Conservation (phyloP, 306 rosid species). For the Mimosa bimucronata region DNA sequence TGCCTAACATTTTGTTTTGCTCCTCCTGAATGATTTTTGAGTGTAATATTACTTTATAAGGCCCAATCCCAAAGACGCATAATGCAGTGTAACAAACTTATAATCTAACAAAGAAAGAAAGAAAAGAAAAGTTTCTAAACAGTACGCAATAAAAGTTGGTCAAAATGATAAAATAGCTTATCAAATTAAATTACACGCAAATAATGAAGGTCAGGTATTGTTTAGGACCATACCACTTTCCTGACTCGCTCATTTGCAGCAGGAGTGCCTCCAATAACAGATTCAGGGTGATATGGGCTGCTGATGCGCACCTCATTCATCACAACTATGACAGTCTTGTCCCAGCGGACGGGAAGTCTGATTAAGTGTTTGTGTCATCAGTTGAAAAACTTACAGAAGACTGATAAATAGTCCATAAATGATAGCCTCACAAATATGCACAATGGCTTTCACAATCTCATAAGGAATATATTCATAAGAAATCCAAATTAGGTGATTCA, state of each 20-base stretch:
- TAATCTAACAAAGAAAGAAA: neutral
- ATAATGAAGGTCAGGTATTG: constrained; percentile 18
- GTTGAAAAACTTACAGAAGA: constrained; percentile 26
- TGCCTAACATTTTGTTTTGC: constrained; percentile 21
- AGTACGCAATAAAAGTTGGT: neutral
- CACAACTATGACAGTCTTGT: constrained; percentile 92
- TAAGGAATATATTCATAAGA: neutral
- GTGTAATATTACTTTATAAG: constrained; percentile 9
- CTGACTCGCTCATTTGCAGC: constrained; percentile 97
- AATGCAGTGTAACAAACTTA: neutral
- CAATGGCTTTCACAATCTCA: neutral
- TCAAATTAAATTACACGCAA: neutral
- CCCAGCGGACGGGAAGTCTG: constrained; percentile 99
- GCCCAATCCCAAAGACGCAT: neutral
- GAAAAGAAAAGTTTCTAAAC: neutral
- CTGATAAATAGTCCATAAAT: constrained; percentile 6
- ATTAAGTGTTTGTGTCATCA: constrained; percentile 33
- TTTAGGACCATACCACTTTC: constrained; percentile 79
- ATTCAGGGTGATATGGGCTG: constrained; percentile 90
- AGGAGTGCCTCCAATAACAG: constrained; percentile 93
- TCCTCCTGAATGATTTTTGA: neutral
- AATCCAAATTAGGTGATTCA: neutral
- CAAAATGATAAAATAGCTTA: neutral
- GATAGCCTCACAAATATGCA: neutral
- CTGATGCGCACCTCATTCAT: constrained; percentile 91